These are phyloP conservation scores for Globisporangium apiculatum DNA, from an alignment of 352 stramenopile species.

Conservation along the genomic window DNA sequence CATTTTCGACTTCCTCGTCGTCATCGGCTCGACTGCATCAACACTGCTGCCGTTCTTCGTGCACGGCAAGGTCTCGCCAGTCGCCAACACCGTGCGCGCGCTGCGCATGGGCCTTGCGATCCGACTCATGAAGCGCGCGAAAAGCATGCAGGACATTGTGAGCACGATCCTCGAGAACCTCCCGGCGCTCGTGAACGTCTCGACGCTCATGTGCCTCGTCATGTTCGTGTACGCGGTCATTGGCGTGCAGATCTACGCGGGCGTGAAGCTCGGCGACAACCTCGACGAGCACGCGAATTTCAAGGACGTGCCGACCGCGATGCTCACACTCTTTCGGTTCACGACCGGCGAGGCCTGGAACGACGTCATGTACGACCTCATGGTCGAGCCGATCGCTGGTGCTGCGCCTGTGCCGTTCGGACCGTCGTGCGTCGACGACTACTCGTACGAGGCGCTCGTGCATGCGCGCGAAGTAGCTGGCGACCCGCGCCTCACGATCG, in stretches of 20 bases:
- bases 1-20: slow-evolving; percentile 59
- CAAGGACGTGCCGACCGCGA: slow-evolving; percentile 32
- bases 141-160: slow-evolving; percentile 57
- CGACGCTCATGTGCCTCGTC: slow-evolving; percentile 52
- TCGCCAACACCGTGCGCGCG: slow-evolving; percentile 50
- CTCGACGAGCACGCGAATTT: slow-evolving; percentile 67
- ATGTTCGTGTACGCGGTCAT: slow-evolving; percentile 80
- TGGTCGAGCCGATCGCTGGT: slow-evolving; percentile 24
- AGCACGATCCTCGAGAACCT: slow-evolving; percentile 67
- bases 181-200: slow-evolving; percentile 71
- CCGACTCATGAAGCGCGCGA: slow-evolving; percentile 37
- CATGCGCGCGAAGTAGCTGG: slow-evolving; percentile 16
- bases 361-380: slow-evolving; percentile 73
- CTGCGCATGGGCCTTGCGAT: slow-evolving; percentile 56
- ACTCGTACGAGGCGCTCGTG: slow-evolving; percentile 22
- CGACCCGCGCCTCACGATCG: slow-evolving; percentile 29
- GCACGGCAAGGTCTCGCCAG: slow-evolving; percentile 30
- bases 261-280: slow-evolving; percentile 39
- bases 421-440: slow-evolving; percentile 29
- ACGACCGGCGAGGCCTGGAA: slow-evolving; percentile 73
- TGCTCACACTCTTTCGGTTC: slow-evolving; percentile 63
- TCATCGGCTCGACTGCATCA: slow-evolving; percentile 32
- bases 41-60: slow-evolving; percentile 34
- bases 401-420: slow-evolving; percentile 21
- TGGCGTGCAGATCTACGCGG: slow-evolving; percentile 66